Percentiles rank a stretch among this genome's conserved stretches.
These are phyloP conservation scores for Euryodendron excelsum DNA, from an alignment of 148 eudicot species.

Conservation along the genomic window DNA sequence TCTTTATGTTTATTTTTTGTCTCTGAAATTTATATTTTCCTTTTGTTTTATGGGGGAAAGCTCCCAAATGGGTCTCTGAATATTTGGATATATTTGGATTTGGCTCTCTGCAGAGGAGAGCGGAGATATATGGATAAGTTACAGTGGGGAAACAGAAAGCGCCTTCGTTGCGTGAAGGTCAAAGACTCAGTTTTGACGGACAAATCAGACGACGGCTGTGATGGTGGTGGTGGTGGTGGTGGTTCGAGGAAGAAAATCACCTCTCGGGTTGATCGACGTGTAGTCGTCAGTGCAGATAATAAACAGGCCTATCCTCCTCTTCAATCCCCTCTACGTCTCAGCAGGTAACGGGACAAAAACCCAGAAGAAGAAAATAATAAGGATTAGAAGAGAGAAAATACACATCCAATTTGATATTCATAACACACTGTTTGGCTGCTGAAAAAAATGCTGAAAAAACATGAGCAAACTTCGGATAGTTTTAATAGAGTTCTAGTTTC, in stretches of 20 bases:
- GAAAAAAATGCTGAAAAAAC: background rate
- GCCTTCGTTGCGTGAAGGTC: conserved; percentile 44
- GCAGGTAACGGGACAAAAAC: conserved; percentile 25
- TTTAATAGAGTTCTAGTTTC: background rate
- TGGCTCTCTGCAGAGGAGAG: conserved; percentile 1
- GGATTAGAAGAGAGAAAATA: background rate
- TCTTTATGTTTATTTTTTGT: background rate
- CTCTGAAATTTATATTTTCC: background rate
- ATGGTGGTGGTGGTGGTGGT: conserved; percentile 4
- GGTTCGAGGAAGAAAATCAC: conserved; percentile 30
- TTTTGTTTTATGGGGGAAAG: background rate
- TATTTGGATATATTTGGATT: conserved; percentile 1
- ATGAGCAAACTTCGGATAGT: too few relatives aligned
- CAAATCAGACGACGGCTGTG: conserved; percentile 2
- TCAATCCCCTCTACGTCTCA: conserved; percentile 34
- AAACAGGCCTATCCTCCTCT: conserved; percentile 21
- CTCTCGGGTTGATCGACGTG: conserved; percentile 30
- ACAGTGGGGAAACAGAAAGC: conserved; percentile 58
- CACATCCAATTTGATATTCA: background rate
- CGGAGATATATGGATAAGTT: conserved; percentile 41
- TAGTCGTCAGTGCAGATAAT: conserved; percentile 5
- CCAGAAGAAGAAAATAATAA: background rate
- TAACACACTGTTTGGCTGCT: background rate
- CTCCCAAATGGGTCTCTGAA: background rate
- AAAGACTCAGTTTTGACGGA: conserved; percentile 25